These are phyloP conservation scores for Candolleomyces aberdarensis DNA, from an alignment of 768 basidiomycete genomes.

Conservation along the genomic window DNA sequence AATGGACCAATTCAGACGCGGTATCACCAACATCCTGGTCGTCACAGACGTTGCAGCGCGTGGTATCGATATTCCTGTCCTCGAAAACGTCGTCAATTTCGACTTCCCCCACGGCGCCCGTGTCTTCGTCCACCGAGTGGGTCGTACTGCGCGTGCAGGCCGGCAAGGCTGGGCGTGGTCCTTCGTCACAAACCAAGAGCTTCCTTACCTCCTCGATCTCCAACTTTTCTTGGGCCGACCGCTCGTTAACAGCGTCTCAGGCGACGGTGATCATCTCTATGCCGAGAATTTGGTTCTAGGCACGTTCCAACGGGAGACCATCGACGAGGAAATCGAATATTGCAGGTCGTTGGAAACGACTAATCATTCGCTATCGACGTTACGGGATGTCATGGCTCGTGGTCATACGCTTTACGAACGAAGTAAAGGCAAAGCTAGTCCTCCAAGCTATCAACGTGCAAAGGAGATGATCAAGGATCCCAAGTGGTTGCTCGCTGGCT, in stretches of 20 bases:
- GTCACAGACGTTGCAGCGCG: slow-evolving; percentile 98
- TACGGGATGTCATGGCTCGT: slow-evolving; percentile 81
- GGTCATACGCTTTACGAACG: slow-evolving; percentile 95
- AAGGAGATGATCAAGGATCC: slow-evolving; percentile 79
- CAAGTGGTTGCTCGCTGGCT: slow-evolving; percentile 67
- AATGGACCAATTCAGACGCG: slow-evolving; percentile 86
- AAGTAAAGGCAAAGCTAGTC: slow-evolving; percentile 86
- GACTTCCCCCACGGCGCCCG: slow-evolving; percentile 94
- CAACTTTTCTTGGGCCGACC: slow-evolving; percentile 90
- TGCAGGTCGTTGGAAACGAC: slow-evolving; percentile 60
- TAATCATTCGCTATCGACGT: slow-evolving; percentile 58
- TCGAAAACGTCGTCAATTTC: slow-evolving; percentile 97
- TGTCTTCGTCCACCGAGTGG: slow-evolving; percentile 95
- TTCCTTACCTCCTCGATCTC: slow-evolving; percentile 89
- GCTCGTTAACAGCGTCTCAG: slow-evolving; percentile 49
- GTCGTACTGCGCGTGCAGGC: slow-evolving; percentile 94
- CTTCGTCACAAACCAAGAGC: slow-evolving; percentile 79
- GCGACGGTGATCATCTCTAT: slow-evolving; percentile 57
- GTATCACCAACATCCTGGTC: slow-evolving; percentile 78
- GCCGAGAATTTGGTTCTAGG: slow-evolving; percentile 77
- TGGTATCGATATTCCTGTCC: slow-evolving; percentile 94
- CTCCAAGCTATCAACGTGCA: slow-evolving; percentile 81
- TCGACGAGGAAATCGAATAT: slow-evolving; percentile 87
- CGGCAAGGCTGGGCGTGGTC: slow-evolving; percentile 97
- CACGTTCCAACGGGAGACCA: slow-evolving; percentile 69